Conservation (phyloP, 345 rosid species). For the Populus tremula region DNA sequence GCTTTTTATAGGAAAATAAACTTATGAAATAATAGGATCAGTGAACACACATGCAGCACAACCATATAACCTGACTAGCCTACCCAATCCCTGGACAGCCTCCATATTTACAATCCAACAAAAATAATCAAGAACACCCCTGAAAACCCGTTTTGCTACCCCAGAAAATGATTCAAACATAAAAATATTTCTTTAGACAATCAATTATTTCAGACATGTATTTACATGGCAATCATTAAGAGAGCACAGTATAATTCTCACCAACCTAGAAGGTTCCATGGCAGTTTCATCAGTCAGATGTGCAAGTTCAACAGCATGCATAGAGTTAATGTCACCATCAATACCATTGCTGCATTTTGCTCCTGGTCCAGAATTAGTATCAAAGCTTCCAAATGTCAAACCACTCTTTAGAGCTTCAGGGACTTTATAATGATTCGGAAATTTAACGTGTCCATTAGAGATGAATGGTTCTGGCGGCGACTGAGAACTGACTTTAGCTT, state of each 20-base stretch:
- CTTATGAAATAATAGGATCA: background rate
- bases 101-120: background rate
- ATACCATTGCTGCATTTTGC: conserved; percentile 27
- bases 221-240: background rate
- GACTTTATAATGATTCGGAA: conserved; percentile 72
- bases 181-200: background rate
- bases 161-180: background rate
- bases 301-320: conserved; percentile 34
- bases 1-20: background rate
- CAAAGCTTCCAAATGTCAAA: conserved; percentile 86
- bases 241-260: conserved; percentile 13
- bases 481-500: conserved; percentile 32
- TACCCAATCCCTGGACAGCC: background rate
- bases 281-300: conserved; percentile 37
- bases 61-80: background rate
- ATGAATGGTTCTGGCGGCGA: conserved; percentile 31
- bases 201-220: background rate
- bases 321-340: conserved; percentile 35
- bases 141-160: background rate
- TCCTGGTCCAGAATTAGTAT: conserved; percentile 37
- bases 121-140: background rate
- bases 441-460: conserved; percentile 59
- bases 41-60: background rate
- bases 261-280: conserved; percentile 57
- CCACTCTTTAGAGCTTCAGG: conserved; percentile 66